Evolutionary conservation across 345 rosid species (phyloP).

Genomic region (Viola odorata): DNA sequence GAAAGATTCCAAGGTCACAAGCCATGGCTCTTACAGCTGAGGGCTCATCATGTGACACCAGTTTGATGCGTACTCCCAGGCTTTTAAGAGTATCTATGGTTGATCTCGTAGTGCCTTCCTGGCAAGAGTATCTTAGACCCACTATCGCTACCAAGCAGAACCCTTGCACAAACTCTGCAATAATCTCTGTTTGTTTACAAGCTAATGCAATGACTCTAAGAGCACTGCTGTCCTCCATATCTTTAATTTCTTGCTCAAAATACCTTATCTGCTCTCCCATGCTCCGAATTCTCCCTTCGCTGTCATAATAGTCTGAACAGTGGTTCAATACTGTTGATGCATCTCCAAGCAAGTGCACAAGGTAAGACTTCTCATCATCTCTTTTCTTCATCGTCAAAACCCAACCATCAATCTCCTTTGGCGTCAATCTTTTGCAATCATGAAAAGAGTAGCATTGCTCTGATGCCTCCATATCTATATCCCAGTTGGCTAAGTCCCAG

Average conservation of each 20-base stretch:
- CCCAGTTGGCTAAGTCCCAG: too few relatives aligned
- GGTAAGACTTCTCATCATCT: slow-evolving; percentile 5
- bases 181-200: slow-evolving; percentile 18
- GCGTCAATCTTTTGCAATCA: neutral
- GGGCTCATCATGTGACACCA: slow-evolving; percentile 17
- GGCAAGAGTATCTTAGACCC: slow-evolving; percentile 14
- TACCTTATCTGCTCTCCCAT: neutral
- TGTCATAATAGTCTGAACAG: slow-evolving; percentile 24
- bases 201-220: slow-evolving; percentile 22
- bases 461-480: slow-evolving; percentile 3
- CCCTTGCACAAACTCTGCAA: slow-evolving; percentile 7
- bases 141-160: slow-evolving; percentile 14
- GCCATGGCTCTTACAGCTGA: slow-evolving; percentile 17
- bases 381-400: slow-evolving; percentile 9
- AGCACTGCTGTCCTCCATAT: slow-evolving; percentile 20
- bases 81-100: neutral
- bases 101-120: neutral
- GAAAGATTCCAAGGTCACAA: slow-evolving; percentile 8
- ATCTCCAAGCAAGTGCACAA: slow-evolving; percentile 25
- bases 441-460: slow-evolving; percentile 7
- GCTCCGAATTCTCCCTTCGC: slow-evolving; percentile 5
- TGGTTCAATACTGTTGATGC: slow-evolving; percentile 17
- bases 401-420: slow-evolving; percentile 1
- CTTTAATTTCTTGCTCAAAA: slow-evolving; percentile 7
- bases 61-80: slow-evolving; percentile 16